A percentile compares a stretch with the other conserved stretches of the same genome.
Conservation (phyloP, 1,284 basidiomycete genomes). For the Cerrena zonata region DNA sequence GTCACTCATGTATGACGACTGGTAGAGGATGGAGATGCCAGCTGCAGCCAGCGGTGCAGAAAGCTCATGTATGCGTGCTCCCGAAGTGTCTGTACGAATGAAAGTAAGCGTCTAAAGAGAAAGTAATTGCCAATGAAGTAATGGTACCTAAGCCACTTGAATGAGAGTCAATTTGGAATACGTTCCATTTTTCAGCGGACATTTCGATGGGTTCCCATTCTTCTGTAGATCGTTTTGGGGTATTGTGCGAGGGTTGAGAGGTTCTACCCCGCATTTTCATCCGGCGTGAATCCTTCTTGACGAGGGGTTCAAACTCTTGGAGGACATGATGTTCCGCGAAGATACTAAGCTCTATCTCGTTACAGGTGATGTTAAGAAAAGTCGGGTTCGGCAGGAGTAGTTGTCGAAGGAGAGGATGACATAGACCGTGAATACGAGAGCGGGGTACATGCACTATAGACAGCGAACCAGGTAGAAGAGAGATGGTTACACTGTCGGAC, state of each 20-base stretch:
- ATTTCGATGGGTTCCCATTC: slow-evolving; percentile 54
- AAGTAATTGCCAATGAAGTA: slow-evolving; percentile 6
- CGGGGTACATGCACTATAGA: slow-evolving; percentile 67
- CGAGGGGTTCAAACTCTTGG: slow-evolving; percentile 55
- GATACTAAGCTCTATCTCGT: slow-evolving; percentile 68
- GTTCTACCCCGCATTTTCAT: slow-evolving; percentile 34
- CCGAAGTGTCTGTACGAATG: slow-evolving; percentile 49
- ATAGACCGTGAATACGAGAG: slow-evolving; percentile 51
- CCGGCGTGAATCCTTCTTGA: slow-evolving; percentile 49
- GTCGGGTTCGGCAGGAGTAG: slow-evolving; percentile 59
- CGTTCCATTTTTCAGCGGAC: slow-evolving; percentile 66
- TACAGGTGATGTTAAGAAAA: slow-evolving; percentile 71
- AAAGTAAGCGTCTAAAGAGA: slow-evolving; percentile 5
- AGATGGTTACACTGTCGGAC: slow-evolving; percentile 46
- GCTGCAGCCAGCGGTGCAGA: slow-evolving; percentile 74
- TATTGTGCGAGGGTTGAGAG: not conserved
- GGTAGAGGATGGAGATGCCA: slow-evolving; percentile 79
- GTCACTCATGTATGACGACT: slow-evolving; percentile 80
- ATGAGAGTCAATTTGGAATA: slow-evolving; percentile 73
- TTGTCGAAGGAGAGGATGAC: slow-evolving; percentile 59
- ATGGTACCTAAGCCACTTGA: slow-evolving; percentile 52
- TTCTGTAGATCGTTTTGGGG: slow-evolving; percentile 10
- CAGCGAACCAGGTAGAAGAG: slow-evolving; percentile 63
- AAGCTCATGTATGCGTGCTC: slow-evolving; percentile 70
- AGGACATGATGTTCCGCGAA: slow-evolving; percentile 60